Conservation (phyloP, 257 asterid genomes). For the Scutellaria baicalensis region DNA sequence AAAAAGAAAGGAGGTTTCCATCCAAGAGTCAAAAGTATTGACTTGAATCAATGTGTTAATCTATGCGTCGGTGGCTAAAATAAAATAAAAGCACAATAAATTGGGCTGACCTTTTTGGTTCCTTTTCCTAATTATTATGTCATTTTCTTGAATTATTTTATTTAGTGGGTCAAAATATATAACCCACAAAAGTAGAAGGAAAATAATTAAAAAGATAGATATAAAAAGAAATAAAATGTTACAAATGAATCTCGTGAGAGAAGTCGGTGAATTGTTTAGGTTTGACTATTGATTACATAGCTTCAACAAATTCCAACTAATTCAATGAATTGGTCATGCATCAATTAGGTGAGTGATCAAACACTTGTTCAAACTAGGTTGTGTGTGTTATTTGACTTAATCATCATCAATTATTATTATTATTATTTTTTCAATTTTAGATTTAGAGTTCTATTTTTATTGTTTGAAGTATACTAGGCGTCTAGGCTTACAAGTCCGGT, state of each 20-base stretch:
- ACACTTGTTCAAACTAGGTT: not conserved
- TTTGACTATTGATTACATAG: slow-evolving; percentile 13
- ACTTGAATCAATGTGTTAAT: not conserved
- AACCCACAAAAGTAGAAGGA: not conserved
- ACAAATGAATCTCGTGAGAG: slow-evolving; percentile 24
- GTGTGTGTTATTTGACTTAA: not conserved
- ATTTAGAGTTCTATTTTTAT: too few relatives aligned
- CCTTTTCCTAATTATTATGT: not conserved
- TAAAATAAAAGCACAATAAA: not conserved
- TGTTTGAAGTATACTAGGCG: too few relatives aligned
- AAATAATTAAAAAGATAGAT: not conserved
- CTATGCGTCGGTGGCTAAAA: slow-evolving; percentile 26
- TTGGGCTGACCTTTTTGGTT: slow-evolving; percentile 1
- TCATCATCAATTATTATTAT: not conserved
- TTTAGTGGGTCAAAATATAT: slow-evolving; percentile 2
- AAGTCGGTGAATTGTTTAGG: slow-evolving; percentile 28
- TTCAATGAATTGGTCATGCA: slow-evolving; percentile 8
- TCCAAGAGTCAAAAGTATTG: slow-evolving; percentile 9
- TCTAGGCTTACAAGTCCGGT: too few relatives aligned
- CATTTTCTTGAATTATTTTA: not conserved
- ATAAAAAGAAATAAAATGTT: slow-evolving; percentile 3
- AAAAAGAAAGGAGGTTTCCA: not conserved
- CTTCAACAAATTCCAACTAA: slow-evolving; percentile 13
- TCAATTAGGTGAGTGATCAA: not conserved
- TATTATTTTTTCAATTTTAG: not conserved